Conservation (phyloP, 371 early-diverging fungal genomes). For the Lichtheimia ramosa region DNA sequence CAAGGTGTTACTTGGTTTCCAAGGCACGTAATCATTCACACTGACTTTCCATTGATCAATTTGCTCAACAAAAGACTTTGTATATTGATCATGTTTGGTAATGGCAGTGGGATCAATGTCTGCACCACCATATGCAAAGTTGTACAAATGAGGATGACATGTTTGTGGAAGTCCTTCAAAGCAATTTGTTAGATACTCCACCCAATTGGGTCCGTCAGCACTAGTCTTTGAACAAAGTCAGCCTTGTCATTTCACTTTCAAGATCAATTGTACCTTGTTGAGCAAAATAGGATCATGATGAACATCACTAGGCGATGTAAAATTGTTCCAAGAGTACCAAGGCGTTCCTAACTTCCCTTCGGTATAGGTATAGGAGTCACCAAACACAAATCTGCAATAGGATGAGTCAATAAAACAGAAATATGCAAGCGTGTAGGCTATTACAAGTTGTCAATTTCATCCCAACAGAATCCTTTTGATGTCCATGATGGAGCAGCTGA, state of each 20-base stretch:
- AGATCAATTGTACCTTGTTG: slow-evolving; percentile 1
- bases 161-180: slow-evolving; percentile 11
- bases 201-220: slow-evolving; percentile 13
- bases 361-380: slow-evolving; percentile 12
- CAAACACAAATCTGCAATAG: slow-evolving; percentile 11
- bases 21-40: slow-evolving; percentile 2
- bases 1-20: slow-evolving; percentile 9
- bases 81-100: slow-evolving; percentile 6
- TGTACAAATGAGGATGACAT: slow-evolving; percentile 7
- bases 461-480: slow-evolving; percentile 4
- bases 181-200: slow-evolving; percentile 11
- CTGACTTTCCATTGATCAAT: slow-evolving; percentile 8
- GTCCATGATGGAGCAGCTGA: neutral
- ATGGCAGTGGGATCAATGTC: slow-evolving; percentile 9
- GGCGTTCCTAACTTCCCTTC: slow-evolving; percentile 9
- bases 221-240: slow-evolving; percentile 7
- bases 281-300: slow-evolving; percentile 7
- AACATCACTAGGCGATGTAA: slow-evolving; percentile 6
- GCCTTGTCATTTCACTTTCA: neutral
- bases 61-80: slow-evolving; percentile 10
- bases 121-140: slow-evolving; percentile 16
- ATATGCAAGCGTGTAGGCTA: neutral
- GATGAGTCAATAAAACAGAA: neutral
- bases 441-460: slow-evolving; percentile 8
- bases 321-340: slow-evolving; percentile 11